phyloP scores from a whole-genome alignment of 1,284 basidiomycete genomes.

The Kalmanozyma brasiliensis region DNA sequence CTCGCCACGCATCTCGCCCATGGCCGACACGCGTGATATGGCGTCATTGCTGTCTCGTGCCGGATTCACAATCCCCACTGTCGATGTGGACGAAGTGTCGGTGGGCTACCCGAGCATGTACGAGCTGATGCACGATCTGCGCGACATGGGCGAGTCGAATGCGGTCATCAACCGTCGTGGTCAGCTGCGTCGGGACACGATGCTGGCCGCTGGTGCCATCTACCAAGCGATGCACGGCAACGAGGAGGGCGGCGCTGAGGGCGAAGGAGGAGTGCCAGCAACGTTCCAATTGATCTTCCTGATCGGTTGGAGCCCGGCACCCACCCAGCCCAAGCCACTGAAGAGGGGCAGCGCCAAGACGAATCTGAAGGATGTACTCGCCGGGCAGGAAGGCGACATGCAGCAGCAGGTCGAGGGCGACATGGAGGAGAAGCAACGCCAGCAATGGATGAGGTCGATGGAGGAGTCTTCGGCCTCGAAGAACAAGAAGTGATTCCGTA shows the following conservation, averaged over 20 bases:
- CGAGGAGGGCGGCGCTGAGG: slow-evolving; percentile 10
- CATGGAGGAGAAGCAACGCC: slow-evolving; percentile 18
- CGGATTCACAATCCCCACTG: slow-evolving; percentile 91
- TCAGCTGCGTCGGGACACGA: slow-evolving; percentile 83
- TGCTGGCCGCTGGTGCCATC: slow-evolving; percentile 89
- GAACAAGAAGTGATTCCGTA: slow-evolving; percentile 1
- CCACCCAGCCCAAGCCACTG: slow-evolving; percentile 83
- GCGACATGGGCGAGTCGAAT: slow-evolving; percentile 96
- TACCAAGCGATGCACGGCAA: slow-evolving; percentile 78
- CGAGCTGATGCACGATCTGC: slow-evolving; percentile 91
- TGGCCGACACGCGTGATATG: slow-evolving; percentile 89
- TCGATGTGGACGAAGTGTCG: slow-evolving; percentile 92
- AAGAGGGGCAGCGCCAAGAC: slow-evolving; percentile 84
- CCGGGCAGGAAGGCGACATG: slow-evolving; percentile 27
- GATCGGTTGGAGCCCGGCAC: slow-evolving; percentile 98
- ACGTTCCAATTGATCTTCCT: slow-evolving; percentile 97
- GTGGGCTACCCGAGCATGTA: slow-evolving; percentile 94
- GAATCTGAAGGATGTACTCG: slow-evolving; percentile 77
- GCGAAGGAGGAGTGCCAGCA: slow-evolving; percentile 82
- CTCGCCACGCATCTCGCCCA: slow-evolving; percentile 92
- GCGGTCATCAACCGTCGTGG: slow-evolving; percentile 77
- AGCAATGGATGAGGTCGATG: slow-evolving; percentile 38
- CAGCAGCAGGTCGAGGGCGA: slow-evolving; percentile 22
- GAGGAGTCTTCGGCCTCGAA: slow-evolving; percentile 12
- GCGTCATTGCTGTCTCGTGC: slow-evolving; percentile 78